Percentiles rank a stretch among this genome's conserved stretches.
Evolutionary conservation across 768 basidiomycete genomes (phyloP).

Genomic region (Termitomyces heimii): DNA sequence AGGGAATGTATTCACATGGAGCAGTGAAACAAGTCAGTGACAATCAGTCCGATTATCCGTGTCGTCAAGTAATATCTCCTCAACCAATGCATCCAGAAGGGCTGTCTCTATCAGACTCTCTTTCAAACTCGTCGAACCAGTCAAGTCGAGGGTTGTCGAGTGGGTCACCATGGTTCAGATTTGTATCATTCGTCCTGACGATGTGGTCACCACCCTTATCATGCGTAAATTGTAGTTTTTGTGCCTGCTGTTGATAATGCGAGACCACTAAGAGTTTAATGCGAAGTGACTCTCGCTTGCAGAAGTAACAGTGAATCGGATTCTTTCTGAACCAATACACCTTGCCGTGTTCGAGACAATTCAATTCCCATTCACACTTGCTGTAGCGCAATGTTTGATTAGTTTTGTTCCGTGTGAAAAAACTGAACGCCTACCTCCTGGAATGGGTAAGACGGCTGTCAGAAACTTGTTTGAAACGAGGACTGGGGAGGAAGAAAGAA

Average conservation of each 20-base stretch:
- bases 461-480: constrained; percentile 12
- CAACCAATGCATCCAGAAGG: background rate
- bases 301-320: constrained; percentile 8
- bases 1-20: background rate
- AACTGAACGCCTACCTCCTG: constrained; percentile 8
- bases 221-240: background rate
- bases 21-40: background rate
- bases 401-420: background rate
- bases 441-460: constrained; percentile 2
- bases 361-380: constrained; percentile 10
- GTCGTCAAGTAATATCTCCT: background rate
- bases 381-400: background rate
- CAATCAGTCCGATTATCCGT: background rate
- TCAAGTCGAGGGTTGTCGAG: constrained; percentile 16
- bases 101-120: background rate
- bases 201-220: background rate
- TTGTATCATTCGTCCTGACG: background rate
- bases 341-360: constrained; percentile 2
- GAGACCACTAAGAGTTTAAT: constrained; percentile 11
- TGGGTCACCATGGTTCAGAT: background rate
- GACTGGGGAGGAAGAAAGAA: constrained; percentile 10
- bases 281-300: constrained; percentile 11
- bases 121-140: constrained; percentile 15
- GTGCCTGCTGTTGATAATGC: constrained; percentile 1
- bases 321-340: constrained; percentile 7